Base-by-base conservation (phyloP, 2,329 filamentous ascomycete genomes). In the Microsporum ferrugineum region DNA sequence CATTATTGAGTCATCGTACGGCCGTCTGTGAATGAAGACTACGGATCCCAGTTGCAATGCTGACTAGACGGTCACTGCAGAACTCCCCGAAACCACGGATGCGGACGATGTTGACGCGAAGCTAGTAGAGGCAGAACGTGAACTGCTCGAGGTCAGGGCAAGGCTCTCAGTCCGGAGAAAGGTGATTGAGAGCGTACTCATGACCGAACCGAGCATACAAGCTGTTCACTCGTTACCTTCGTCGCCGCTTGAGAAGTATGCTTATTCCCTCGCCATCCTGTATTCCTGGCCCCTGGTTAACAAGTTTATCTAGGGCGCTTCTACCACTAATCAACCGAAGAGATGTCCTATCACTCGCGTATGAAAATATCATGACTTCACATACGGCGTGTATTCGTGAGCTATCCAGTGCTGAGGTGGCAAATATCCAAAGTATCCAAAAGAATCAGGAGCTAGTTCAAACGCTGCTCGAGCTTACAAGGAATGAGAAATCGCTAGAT, bases 191-290 rank as follows among this genome's bases (percentile, higher is more conserved):
- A 84, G 81, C 55, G 84, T 89, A 59, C 74, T 94, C 65, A 83
- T 84, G 66, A 85, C 85, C 61, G 87, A 89, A 67, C 89, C 90
- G 5, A 84, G 88, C 45, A 77, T 95, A 61, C 89, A 88, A 68
- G 87, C 89, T 5, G 84, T 92, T 43, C 88, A 95, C 71, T 77
- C 82, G 63, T 84, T 84, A 49, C 82, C 81, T 10, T 80, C 84
- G 17, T 82, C 84, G 1, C 82, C 83, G 51, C 78, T 85, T 59
- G 88, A 94, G 74, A 82, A 84, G 88, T 89, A 79, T 60, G 71
- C 17, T n/a, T 31, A 2, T 3, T 41, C 45, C 27, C 59, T 34
- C 31, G 38, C 36, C 36, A 60, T 31, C 65, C 59, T 10, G 8
- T 43, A 47, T 8, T 31, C 29, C 14, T 29, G 17, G 1, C 17